Conservation (phyloP, 2,329 filamentous ascomycete genomes). For the Mariannaea elegans region DNA sequence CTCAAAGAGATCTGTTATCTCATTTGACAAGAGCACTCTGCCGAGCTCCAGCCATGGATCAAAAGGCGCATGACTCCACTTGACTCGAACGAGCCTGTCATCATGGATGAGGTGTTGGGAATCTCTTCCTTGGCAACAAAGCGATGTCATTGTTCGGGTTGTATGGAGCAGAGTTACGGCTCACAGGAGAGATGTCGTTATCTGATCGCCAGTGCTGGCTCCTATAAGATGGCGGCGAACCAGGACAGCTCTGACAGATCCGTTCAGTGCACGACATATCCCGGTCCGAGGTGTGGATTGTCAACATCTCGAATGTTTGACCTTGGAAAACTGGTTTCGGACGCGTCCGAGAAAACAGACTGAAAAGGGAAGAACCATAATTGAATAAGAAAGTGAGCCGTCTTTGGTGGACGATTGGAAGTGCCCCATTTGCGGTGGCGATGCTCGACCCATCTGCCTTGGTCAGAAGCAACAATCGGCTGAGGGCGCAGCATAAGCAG, state of each 20-base stretch:
- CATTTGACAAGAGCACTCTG: constrained; percentile 82
- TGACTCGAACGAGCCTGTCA: constrained; percentile 66
- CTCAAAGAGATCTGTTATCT: constrained; percentile 91
- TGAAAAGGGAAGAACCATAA: constrained; percentile 20
- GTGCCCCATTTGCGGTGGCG: constrained; percentile 83
- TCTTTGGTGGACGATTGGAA: constrained; percentile 77
- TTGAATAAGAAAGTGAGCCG: constrained; percentile 51
- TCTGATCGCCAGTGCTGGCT: constrained; percentile 17
- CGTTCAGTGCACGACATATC: constrained; percentile 71
- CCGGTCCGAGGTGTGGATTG: constrained; percentile 79
- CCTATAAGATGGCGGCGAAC: constrained; percentile 18
- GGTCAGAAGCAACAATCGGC: constrained; percentile 40
- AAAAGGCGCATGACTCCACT: constrained; percentile 52
- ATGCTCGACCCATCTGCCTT: constrained; percentile 78
- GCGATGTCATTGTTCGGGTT: constrained; percentile 21
- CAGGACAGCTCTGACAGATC: constrained; percentile 70
- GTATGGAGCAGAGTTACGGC: neutral
- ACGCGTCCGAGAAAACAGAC: constrained; percentile 64
- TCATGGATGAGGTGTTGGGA: constrained; percentile 63
- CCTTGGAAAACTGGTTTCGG: constrained; percentile 81
- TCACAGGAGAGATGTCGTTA: constrained; percentile 16
- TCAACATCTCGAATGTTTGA: constrained; percentile 87
- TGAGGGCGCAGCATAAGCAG: constrained; percentile 19
- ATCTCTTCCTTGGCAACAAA: constrained; percentile 53
- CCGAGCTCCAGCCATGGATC: constrained; percentile 80